Evolutionary conservation across 768 basidiomycete species (phyloP).

Genomic region (Agrocybe chaxingu): DNA sequence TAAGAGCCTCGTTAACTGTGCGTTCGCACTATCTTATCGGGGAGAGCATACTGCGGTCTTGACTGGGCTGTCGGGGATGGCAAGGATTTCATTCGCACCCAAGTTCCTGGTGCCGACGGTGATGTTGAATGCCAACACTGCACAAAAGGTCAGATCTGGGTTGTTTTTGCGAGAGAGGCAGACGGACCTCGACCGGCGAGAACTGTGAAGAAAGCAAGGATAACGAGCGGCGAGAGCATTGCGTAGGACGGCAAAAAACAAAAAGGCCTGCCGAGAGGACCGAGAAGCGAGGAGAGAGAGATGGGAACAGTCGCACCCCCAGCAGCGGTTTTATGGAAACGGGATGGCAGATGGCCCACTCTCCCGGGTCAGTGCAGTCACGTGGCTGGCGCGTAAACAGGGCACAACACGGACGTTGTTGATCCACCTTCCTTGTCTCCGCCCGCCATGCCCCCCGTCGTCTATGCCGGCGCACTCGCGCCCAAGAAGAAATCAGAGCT

Average conservation of each 20-base stretch:
- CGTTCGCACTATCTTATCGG: constrained; percentile 9
- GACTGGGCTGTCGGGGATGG: constrained; percentile 29
- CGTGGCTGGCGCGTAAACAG: constrained; percentile 29
- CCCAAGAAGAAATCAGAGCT: constrained; percentile 72
- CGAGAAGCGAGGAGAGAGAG: constrained; percentile 13
- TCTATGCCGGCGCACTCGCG: constrained; percentile 51
- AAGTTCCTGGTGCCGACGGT: constrained; percentile 37
- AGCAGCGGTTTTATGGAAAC: background rate
- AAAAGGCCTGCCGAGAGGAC: constrained; percentile 26
- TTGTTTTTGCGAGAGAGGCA: background rate
- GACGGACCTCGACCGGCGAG: constrained; percentile 63
- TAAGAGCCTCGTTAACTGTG: constrained; percentile 14
- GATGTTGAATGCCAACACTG: constrained; percentile 48
- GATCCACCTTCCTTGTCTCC: constrained; percentile 25
- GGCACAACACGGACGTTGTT: constrained; percentile 21
- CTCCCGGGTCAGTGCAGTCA: constrained; percentile 14
- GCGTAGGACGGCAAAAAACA: constrained; percentile 11
- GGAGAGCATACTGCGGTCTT: constrained; percentile 28
- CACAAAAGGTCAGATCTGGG: background rate
- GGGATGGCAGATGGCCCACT: constrained; percentile 3
- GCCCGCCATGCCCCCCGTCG: constrained; percentile 39
- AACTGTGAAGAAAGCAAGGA: constrained; percentile 34
- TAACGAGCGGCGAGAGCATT: constrained; percentile 27
- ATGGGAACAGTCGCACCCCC: constrained; percentile 3
- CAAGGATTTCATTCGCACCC: constrained; percentile 41